Evolutionary conservation across 371 early-diverging fungal species (phyloP).

Genomic region (Dichotomocladium elegans): DNA sequence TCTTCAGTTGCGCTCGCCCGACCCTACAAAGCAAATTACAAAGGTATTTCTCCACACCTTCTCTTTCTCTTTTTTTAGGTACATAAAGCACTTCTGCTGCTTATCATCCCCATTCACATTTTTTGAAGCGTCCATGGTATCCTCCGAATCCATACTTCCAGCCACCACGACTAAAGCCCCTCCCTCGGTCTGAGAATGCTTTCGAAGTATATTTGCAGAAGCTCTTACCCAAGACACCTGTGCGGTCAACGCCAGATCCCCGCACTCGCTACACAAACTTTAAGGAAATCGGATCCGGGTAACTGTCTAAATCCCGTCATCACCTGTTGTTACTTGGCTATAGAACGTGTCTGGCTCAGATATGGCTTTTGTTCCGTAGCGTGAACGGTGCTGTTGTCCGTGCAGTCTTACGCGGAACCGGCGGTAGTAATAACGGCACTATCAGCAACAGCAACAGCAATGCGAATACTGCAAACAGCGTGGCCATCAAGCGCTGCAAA

Average conservation of each 20-base stretch:
- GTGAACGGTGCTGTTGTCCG: slow-evolving; percentile 48
- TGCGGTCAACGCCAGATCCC: slow-evolving; percentile 36
- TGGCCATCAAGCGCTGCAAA: slow-evolving; percentile 45
- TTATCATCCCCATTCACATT: slow-evolving; percentile 26
- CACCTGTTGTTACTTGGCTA: neutral
- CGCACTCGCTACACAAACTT: slow-evolving; percentile 35
- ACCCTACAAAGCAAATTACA: slow-evolving; percentile 34
- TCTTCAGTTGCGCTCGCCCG: slow-evolving; percentile 28
- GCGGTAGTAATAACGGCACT: too few species aligned
- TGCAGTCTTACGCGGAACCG: too few species aligned
- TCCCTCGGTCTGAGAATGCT: slow-evolving; percentile 31
- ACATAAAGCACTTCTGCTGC: slow-evolving; percentile 22
- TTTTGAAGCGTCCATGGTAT: slow-evolving; percentile 46
- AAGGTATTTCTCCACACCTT: slow-evolving; percentile 32
- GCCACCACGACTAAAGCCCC: slow-evolving; percentile 38
- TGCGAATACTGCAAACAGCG: slow-evolving; percentile 24
- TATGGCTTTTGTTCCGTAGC: slow-evolving; percentile 14
- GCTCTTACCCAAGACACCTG: slow-evolving; percentile 32
- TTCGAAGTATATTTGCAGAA: slow-evolving; percentile 38
- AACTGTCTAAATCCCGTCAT: neutral
- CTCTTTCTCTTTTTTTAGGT: slow-evolving; percentile 5
- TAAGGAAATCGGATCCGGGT: slow-evolving; percentile 51
- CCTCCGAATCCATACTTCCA: slow-evolving; percentile 32
- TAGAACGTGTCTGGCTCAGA: neutral
- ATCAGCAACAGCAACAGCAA: slow-evolving; percentile 29